Percentiles rank a stretch among this genome's conserved stretches.
These are phyloP conservation scores for Myriosclerotinia scirpicola DNA, from an alignment of 2,329 filamentous ascomycete species.

Conservation along the genomic window DNA sequence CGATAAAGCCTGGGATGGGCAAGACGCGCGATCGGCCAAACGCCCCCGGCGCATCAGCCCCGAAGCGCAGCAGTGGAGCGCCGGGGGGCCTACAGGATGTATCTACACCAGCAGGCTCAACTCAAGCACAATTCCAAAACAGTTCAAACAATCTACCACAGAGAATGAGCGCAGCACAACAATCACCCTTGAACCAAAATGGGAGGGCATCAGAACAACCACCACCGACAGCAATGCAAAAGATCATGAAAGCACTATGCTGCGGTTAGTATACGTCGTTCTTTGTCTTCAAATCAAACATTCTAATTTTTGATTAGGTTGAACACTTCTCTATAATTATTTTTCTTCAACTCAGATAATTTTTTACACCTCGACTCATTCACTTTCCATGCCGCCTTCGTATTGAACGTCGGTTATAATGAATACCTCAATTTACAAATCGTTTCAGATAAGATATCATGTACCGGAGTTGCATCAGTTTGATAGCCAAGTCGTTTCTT, in stretches of 20 bases:
- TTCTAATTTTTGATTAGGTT: conserved; percentile 36
- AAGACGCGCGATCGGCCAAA: conserved; percentile 74
- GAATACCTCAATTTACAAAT: conserved; percentile 31
- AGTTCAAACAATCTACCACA: conserved; percentile 83
- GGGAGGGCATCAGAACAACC: conserved; percentile 59
- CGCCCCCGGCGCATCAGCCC: conserved; percentile 64
- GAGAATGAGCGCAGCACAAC: conserved; percentile 53
- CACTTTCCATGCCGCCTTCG: conserved; percentile 21
- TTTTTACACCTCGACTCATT: conserved; percentile 19
- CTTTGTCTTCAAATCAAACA: conserved; percentile 19
- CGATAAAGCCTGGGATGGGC: conserved; percentile 74
- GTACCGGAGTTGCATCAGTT: conserved; percentile 22
- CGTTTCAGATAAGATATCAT: conserved; percentile 34
- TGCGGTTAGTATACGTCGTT: conserved; percentile 62
- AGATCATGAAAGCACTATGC: conserved; percentile 89
- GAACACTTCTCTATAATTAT: conserved; percentile 30
- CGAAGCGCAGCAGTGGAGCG: conserved; percentile 73
- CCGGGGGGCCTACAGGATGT: conserved; percentile 72
- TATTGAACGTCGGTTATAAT: conserved; percentile 30
- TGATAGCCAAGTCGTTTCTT: conserved; percentile 21
- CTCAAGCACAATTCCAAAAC: conserved; percentile 94
- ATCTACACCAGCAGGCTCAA: conserved; percentile 83
- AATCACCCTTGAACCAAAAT: conserved; percentile 58
- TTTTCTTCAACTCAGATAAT: conserved; percentile 13
- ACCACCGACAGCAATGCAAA: conserved; percentile 81